Evolutionary conservation across 805 yeast species (phyloP).

Genomic region (Starmerella cellae): DNA sequence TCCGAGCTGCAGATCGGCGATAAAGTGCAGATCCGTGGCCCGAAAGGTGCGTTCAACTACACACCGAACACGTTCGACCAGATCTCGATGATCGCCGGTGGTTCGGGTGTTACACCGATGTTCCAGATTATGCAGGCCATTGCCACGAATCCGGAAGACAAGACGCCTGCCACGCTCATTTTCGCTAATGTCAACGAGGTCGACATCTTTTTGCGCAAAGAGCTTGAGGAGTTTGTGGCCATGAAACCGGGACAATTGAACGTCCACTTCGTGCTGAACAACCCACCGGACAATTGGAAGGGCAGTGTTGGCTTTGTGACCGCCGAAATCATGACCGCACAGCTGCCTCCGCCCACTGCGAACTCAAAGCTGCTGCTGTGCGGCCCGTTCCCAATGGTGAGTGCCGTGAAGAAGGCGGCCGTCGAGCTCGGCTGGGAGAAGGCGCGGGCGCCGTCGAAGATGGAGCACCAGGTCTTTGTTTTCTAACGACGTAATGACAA

Average conservation of each 20-base stretch:
- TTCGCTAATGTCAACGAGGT: slow-evolving; percentile 71
- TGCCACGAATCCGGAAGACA: slow-evolving; percentile 60
- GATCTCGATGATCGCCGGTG: slow-evolving; percentile 90
- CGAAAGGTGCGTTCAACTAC: slow-evolving; percentile 79
- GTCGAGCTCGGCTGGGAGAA: slow-evolving; percentile 60
- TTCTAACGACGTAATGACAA: no score
- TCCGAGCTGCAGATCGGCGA: slow-evolving; percentile 69
- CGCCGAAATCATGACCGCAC: slow-evolving; percentile 48
- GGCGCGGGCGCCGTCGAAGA: slow-evolving; percentile 78
- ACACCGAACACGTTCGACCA: slow-evolving; percentile 60
- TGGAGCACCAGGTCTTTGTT: slow-evolving; percentile 82
- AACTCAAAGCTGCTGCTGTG: slow-evolving; percentile 67
- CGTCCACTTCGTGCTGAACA: slow-evolving; percentile 63
- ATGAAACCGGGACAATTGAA: slow-evolving; percentile 34
- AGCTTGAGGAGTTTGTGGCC: slow-evolving; percentile 53
- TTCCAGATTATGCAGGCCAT: slow-evolving; percentile 76
- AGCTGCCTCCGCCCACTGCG: slow-evolving; percentile 47
- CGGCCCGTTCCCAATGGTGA: slow-evolving; percentile 90
- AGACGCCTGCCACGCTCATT: slow-evolving; percentile 57
- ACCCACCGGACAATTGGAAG: slow-evolving; percentile 55
- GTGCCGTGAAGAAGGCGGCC: slow-evolving; percentile 72
- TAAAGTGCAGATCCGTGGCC: slow-evolving; percentile 52
- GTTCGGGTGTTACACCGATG: slow-evolving; percentile 89
- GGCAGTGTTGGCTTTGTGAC: slow-evolving; percentile 75
- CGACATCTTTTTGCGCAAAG: slow-evolving; percentile 69